Base-by-base conservation (phyloP, 192 early-diverging fungal species). In the Gamsiella multidivaricata region DNA sequence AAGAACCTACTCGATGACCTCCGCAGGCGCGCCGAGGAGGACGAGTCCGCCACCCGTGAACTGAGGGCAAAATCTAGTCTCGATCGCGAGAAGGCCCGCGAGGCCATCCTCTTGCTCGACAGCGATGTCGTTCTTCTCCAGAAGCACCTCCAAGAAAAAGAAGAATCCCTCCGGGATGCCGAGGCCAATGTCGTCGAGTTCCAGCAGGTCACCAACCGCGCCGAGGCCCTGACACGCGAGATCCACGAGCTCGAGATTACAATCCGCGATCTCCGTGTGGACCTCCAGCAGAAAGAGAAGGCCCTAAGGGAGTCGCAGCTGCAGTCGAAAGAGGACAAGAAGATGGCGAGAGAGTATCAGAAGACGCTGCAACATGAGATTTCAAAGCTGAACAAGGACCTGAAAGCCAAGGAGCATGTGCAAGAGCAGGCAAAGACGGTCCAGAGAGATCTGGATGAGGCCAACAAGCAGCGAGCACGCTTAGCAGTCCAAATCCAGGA, bases 101-200 rank as follows among this genome's bases (percentile, higher is more conserved):
- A 65, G 22, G 70, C 70, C 4, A 60, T 74, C 25, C 25, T 51
- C 10, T 74, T 41, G 12, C 54, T 74, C 18, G 70, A 74, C 41
- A 14, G 54, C 26, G 70, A 74, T 26, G 53, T 74, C 28, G 54
- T 46, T 7, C 46, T 59, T 12, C 47, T 74, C 18, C 70, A 65
- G 22, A 65, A 36, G 23, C 62, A 51, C 32, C 54, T 74, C 5
- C 39, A 54, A 26, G 70, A 65, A 8, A 74, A 74, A 31, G 70
- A 74, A 8, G 49, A 65, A 3, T 54, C 70, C 8, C 39, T 74
- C 20, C 47, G 61, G 23, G 39, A 42, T 15, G 70, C 70, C 2
- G 62, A 74, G 31, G 43, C 49, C n/a, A 29, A 32, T 1, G 45
- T 26, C 0, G 29, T 54, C 18, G 61, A 72, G 47, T 42, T 58